Percentiles rank a stretch among this genome's conserved stretches.
These are phyloP conservation scores for Pyrus betulifolia DNA, from an alignment of 306 rosid species.

Conservation along the genomic window DNA sequence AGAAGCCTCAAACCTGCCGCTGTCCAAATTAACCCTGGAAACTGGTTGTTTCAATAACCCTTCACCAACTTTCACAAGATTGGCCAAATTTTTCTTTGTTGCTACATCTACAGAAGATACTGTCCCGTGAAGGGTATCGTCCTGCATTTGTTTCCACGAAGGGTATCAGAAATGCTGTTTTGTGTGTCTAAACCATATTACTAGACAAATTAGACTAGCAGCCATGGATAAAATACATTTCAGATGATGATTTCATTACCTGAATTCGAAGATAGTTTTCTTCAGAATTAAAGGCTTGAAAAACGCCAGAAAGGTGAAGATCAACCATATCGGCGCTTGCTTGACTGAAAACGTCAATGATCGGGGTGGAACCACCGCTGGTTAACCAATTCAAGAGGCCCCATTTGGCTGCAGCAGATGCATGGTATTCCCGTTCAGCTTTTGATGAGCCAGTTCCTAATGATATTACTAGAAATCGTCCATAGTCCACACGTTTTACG, in stretches of 20 bases:
- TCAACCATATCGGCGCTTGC: constrained; percentile 5
- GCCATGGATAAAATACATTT: background rate
- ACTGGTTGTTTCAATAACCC: constrained; percentile 12
- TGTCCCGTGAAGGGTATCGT: constrained; percentile 4
- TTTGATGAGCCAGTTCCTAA: constrained; percentile 48
- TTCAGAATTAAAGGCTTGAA: constrained; percentile 1
- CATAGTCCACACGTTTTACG: constrained; percentile 12
- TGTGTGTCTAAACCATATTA: background rate
- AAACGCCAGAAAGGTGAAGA: background rate
- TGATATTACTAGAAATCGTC: constrained; percentile 35
- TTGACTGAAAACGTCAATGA: constrained; percentile 28
- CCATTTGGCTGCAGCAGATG: constrained; percentile 37
- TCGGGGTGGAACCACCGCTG: constrained; percentile 26
- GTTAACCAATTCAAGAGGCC: constrained; percentile 37
- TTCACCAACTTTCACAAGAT: constrained; percentile 14
- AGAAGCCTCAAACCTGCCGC: constrained; percentile 1
- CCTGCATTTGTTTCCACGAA: constrained; percentile 2
- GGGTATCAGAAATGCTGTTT: too few relatives aligned
- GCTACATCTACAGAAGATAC: constrained; percentile 19
- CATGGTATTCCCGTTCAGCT: constrained; percentile 22
- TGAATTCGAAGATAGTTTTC: constrained; percentile 20
- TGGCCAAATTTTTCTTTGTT: constrained; percentile 14
- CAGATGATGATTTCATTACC: background rate
- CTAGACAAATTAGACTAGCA: background rate
- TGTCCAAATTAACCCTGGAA: constrained; percentile 15